Evolutionary conservation across 2,329 filamentous ascomycete species (phyloP), one percentile per base, ranked within the genome.

Genomic region (Thelonectria blattea): DNA sequence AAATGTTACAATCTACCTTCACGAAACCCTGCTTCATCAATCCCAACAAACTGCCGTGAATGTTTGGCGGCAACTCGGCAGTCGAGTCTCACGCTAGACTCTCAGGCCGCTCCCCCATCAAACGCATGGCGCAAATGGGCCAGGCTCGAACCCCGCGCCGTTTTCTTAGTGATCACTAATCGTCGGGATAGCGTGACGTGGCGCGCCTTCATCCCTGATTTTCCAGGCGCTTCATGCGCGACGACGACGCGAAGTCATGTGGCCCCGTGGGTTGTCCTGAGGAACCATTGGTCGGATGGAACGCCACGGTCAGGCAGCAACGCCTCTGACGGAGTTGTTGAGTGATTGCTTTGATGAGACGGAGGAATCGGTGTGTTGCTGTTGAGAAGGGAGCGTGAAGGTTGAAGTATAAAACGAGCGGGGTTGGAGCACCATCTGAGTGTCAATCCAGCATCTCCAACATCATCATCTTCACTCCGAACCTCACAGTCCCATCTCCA

Each of bases 181-280:
- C 47, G 41, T 45, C 51, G 15, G 15, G 12, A 17, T 51, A 41
- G 47, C 58, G 48, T 42, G 43, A 46, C 51, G 46, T 65, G 64
- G 61, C 58, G 52, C 60, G 66, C 56, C 20, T 50, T 54, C n/a
- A 49, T 39, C 12, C 18, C 12, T 34, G n/a, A n/a, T 32, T 64
- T 62, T 58, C 45, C 43, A 18, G 34, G 41, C 46, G 49, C 56
- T 61, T 51, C 22, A 48, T 55, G 53, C 67, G 56, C 67, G 68
- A 56, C 50, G 37, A 45, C 49, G 49, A 62, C 68, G 58, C 68
- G 65, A 64, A 60, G 63, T 71, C 68, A 71, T 68, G 67, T 71
- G 68, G 60, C 32, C 18, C 22, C 52, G 57, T 46, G 59, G 52
- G 47, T n/a, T 30, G 47, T 9, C 15, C 14, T 24, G n/a, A n/a